These are phyloP conservation scores for Oryza glaberrima DNA, from an alignment of 176 grass and related monocot genomes.

Conservation along the genomic window DNA sequence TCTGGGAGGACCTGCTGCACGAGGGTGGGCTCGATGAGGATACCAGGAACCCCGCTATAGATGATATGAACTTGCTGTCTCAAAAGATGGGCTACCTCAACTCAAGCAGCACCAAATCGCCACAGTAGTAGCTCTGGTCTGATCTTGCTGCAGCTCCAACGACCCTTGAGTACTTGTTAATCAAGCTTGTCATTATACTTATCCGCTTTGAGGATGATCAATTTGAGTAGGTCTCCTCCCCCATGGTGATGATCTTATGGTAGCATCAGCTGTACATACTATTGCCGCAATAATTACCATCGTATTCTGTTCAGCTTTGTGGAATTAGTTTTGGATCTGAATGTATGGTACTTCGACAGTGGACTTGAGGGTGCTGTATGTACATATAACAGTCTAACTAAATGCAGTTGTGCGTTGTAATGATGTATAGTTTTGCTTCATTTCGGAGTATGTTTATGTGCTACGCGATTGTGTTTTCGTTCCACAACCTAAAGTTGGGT, in stretches of 20 bases:
- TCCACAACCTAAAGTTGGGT: too few relatives aligned
- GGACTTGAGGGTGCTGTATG: not conserved
- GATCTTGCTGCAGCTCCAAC: not conserved
- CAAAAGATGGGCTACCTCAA: constrained; percentile 50
- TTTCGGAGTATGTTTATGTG: not conserved
- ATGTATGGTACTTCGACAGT: not conserved
- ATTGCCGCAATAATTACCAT: not conserved
- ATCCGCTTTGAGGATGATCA: not conserved
- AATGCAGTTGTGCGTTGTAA: not conserved
- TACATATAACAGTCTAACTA: not conserved
- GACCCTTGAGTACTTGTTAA: not conserved
- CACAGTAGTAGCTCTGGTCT: not conserved
- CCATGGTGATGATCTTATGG: not conserved
- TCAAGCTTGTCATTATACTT: not conserved
- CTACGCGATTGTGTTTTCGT: too few relatives aligned
- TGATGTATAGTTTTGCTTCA: not conserved
- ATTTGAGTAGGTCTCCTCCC: not conserved
- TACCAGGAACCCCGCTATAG: constrained; percentile 19
- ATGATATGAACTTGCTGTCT: constrained; percentile 55
- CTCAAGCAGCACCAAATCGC: constrained; percentile 29
- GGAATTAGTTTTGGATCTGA: not conserved
- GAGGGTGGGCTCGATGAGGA: constrained; percentile 51
- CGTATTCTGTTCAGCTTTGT: not conserved
- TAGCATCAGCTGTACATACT: not conserved
- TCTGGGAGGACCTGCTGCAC: constrained; percentile 92